These are phyloP conservation scores for Kwoniella sp. DNA, from an alignment of 768 basidiomycete species.

Conservation along the genomic window DNA sequence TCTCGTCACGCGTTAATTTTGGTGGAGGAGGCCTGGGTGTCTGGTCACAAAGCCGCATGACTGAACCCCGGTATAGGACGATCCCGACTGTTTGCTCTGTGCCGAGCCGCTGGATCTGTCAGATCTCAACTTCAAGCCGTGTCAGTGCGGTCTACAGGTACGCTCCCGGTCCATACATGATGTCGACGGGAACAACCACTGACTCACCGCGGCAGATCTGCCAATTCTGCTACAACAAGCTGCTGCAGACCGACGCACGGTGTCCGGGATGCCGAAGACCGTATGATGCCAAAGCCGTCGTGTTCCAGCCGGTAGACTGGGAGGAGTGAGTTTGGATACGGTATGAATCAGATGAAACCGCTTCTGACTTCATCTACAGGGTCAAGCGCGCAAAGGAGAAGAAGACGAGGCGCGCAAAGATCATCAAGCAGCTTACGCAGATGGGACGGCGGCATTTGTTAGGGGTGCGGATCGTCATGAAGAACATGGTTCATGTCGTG, in stretches of 20 bases:
- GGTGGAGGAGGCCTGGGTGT: neutral
- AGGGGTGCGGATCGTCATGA: constrained; percentile 93
- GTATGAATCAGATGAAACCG: neutral
- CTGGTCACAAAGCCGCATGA: neutral
- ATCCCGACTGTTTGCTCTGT: constrained; percentile 95
- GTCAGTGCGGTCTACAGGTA: constrained; percentile 97
- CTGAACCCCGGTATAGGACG: constrained; percentile 61
- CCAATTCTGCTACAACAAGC: constrained; percentile 99
- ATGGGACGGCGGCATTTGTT: constrained; percentile 78
- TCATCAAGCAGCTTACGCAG: constrained; percentile 87
- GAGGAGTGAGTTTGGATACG: constrained; percentile 70
- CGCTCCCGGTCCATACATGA: too few species aligned
- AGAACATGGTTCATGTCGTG: constrained; percentile 91
- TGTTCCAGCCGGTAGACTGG: constrained; percentile 89
- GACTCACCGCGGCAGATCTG: constrained; percentile 66
- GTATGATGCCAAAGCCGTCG: constrained; percentile 86
- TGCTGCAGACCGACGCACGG: constrained; percentile 87
- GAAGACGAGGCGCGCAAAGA: constrained; percentile 90
- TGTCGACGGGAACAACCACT: too few species aligned
- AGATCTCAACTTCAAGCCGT: constrained; percentile 98
- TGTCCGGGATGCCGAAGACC: constrained; percentile 93
- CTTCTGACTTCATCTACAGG: constrained; percentile 53
- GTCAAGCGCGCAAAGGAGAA: constrained; percentile 91
- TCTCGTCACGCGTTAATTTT: constrained; percentile 4
- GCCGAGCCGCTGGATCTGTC: constrained; percentile 98